A percentile compares a stretch with the other conserved stretches of the same genome.
Conservation (phyloP, 495 filamentous ascomycete genomes). For the Penicillium waksmanii region DNA sequence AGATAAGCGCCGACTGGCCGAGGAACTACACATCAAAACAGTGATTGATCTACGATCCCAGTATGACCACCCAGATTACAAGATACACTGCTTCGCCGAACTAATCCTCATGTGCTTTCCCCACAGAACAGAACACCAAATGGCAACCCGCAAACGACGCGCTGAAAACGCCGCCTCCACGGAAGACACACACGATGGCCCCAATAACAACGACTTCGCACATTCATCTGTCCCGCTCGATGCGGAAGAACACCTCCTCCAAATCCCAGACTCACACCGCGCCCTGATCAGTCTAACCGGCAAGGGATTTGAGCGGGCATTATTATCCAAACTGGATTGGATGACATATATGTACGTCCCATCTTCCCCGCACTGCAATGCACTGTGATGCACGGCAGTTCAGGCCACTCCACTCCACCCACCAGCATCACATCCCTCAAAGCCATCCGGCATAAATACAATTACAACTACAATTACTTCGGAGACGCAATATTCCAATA, state of each 20-base stretch:
- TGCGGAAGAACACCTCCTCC: conserved; percentile 49
- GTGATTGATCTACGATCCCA: conserved; percentile 79
- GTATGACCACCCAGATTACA: conserved; percentile 41
- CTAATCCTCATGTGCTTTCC: not conserved
- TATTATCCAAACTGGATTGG: conserved; percentile 71
- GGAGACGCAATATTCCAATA: no score
- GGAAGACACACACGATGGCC: conserved; percentile 7
- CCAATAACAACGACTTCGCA: conserved; percentile 24
- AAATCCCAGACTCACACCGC: conserved; percentile 65
- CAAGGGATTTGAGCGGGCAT: conserved; percentile 65
- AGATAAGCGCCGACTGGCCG: conserved; percentile 62
- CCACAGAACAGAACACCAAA: conserved; percentile 69
- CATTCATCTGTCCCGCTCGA: conserved; percentile 37
- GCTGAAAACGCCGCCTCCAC: conserved; percentile 32
- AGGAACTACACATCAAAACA: conserved; percentile 66
- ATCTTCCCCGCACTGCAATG: not conserved
- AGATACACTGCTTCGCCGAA: conserved; percentile 11
- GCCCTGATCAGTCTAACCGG: conserved; percentile 72
- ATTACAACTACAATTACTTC: no score
- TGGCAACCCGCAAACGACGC: conserved; percentile 67
- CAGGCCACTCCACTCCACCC: no score
- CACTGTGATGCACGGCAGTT: no score
- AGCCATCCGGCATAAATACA: no score
- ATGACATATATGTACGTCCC: conserved; percentile 58
- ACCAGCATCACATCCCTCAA: no score